Conservation (phyloP, 2,329 filamentous ascomycete species). For the Diaporthe eres region DNA sequence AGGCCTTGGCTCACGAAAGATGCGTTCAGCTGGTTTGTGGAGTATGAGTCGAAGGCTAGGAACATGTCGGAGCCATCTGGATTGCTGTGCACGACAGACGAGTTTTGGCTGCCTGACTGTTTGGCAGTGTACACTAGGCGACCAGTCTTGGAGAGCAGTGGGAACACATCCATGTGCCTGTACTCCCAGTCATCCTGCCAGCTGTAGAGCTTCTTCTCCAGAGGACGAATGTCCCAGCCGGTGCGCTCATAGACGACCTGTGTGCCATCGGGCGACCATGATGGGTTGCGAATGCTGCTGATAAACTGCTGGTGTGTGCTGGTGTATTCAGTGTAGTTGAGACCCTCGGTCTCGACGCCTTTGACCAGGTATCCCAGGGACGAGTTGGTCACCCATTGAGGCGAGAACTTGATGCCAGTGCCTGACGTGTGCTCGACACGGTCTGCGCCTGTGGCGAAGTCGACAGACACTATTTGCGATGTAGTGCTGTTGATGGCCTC, state of each 20-base stretch:
- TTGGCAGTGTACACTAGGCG: conserved; percentile 55
- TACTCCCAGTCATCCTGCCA: conserved; percentile 59
- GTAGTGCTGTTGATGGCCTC: conserved; percentile 44
- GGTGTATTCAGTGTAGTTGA: conserved; percentile 47
- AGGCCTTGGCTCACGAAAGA: conserved; percentile 49
- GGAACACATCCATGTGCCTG: conserved; percentile 59
- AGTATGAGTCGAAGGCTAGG: conserved; percentile 27
- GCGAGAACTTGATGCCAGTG: conserved; percentile 50
- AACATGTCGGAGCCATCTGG: conserved; percentile 46
- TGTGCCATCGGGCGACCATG: conserved; percentile 54
- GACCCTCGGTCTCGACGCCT: conserved; percentile 46
- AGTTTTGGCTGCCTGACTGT: conserved; percentile 56
- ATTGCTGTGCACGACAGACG: conserved; percentile 49
- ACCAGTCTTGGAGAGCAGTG: conserved; percentile 47
- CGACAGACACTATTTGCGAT: conserved; percentile 53
- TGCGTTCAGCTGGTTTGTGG: conserved; percentile 3
- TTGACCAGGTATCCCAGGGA: conserved; percentile 49
- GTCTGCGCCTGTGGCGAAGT: conserved; percentile 55
- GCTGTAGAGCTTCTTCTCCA: conserved; percentile 55
- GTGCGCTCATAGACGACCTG: conserved; percentile 47
- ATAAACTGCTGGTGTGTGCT: conserved; percentile 40
- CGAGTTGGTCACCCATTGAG: conserved; percentile 43
- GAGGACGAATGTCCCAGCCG: conserved; percentile 50
- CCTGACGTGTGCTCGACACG: conserved; percentile 49
- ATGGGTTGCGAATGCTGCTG: conserved; percentile 41